Evolutionary conservation across 2,329 filamentous ascomycete species (phyloP).

Genomic region (Monilinia vaccinii-corymbosi): DNA sequence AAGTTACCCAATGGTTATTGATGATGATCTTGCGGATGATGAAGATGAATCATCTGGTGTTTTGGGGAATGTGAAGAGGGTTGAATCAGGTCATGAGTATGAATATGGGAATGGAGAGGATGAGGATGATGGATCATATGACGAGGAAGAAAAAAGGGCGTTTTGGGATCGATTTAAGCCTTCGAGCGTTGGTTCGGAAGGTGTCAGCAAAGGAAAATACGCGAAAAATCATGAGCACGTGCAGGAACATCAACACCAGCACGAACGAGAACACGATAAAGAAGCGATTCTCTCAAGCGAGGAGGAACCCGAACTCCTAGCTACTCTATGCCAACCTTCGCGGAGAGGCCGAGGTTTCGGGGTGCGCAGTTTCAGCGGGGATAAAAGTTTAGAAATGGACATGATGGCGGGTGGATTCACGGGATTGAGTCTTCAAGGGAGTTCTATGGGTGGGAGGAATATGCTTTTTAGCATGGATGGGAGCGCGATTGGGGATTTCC

Average conservation of each 20-base stretch:
- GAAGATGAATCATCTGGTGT: slow-evolving; percentile 1
- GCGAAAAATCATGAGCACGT: not conserved
- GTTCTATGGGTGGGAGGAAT: not conserved
- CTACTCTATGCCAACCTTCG: not conserved
- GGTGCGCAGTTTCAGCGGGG: slow-evolving; percentile 1
- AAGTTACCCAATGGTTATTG: not conserved
- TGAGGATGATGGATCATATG: not conserved
- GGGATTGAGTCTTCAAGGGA: not conserved
- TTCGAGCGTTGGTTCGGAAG: not conserved
- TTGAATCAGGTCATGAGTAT: not conserved
- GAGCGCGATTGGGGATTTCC: not conserved
- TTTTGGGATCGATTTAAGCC: not conserved
- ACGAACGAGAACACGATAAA: not conserved
- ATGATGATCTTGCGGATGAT: not conserved
- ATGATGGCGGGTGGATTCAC: not conserved
- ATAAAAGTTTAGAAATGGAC: not conserved
- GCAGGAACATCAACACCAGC: not conserved
- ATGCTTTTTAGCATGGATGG: not conserved
- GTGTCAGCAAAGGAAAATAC: not conserved
- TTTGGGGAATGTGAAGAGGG: not conserved
- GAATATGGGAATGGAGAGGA: not conserved
- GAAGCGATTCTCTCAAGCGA: not conserved
- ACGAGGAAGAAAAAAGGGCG: not conserved
- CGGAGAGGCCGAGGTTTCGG: not conserved
- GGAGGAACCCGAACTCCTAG: not conserved